Evolutionary conservation across 371 early-diverging fungal species (phyloP).

Genomic region (Lichtheimia ramosa): DNA sequence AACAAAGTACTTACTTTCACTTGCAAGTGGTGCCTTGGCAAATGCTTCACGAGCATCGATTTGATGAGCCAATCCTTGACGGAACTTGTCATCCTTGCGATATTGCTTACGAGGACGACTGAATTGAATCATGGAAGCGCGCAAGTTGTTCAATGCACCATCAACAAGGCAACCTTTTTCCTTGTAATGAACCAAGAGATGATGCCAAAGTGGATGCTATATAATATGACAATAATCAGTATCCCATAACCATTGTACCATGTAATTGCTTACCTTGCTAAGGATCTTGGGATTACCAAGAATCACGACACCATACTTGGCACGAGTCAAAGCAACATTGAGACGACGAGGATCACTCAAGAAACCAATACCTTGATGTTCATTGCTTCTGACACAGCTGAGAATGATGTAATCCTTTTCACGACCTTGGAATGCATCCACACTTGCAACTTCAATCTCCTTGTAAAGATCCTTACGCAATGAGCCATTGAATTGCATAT

Average conservation of each 20-base stretch:
- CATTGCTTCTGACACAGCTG: slow-evolving; percentile 96
- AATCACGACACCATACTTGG: slow-evolving; percentile 93
- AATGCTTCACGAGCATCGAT: slow-evolving; percentile 70
- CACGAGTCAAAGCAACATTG: slow-evolving; percentile 98
- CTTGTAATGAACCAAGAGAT: slow-evolving; percentile 92
- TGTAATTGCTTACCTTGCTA: slow-evolving; percentile 54
- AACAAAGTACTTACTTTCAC: slow-evolving; percentile 31
- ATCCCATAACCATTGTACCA: too few species aligned
- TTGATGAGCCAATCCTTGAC: slow-evolving; percentile 66
- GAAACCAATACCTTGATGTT: slow-evolving; percentile 98
- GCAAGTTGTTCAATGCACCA: slow-evolving; percentile 89
- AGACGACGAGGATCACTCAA: slow-evolving; percentile 95
- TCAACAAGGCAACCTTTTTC: slow-evolving; percentile 91
- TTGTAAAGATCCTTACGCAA: slow-evolving; percentile 90
- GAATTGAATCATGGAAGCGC: slow-evolving; percentile 84
- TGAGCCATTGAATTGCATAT: slow-evolving; percentile 93
- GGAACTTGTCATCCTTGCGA: slow-evolving; percentile 63
- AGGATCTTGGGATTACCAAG: slow-evolving; percentile 97
- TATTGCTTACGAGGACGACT: slow-evolving; percentile 70
- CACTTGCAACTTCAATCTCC: slow-evolving; percentile 96
- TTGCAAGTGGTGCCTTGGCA: slow-evolving; percentile 59
- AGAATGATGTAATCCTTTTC: slow-evolving; percentile 99
- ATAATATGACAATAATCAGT: neutral
- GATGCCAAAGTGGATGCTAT: slow-evolving; percentile 95
- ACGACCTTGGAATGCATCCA: slow-evolving; percentile 99